Evolutionary conservation across 192 early-diverging fungal genomes (phyloP).

Genomic region (Diversispora eburnea): DNA sequence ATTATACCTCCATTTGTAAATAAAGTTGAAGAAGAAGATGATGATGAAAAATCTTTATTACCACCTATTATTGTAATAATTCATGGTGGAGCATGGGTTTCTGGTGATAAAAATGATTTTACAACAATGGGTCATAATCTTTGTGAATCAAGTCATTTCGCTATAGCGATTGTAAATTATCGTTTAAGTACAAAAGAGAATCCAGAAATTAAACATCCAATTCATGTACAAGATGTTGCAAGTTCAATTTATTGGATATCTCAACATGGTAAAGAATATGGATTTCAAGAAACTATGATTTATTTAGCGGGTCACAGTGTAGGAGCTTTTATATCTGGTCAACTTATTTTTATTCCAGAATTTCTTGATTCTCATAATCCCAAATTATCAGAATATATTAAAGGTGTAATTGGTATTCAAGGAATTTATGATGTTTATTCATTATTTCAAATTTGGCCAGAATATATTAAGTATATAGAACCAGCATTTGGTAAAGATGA

Average conservation of each 20-base stretch:
- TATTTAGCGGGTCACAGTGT: slow-evolving; percentile 73
- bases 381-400: slow-evolving; percentile 33
- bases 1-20: not conserved
- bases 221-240: slow-evolving; percentile 63
- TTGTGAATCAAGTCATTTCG: slow-evolving; percentile 39
- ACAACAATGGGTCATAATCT: slow-evolving; percentile 47
- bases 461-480: slow-evolving; percentile 68
- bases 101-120: slow-evolving; percentile 68
- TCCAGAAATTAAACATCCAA: slow-evolving; percentile 56
- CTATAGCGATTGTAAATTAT: slow-evolving; percentile 75
- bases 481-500: slow-evolving; percentile 60
- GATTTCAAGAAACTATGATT: slow-evolving; percentile 39
- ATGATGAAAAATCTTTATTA: not conserved
- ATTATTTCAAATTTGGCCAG: slow-evolving; percentile 59
- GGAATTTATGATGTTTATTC: slow-evolving; percentile 81
- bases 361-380: slow-evolving; percentile 29
- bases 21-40: not conserved
- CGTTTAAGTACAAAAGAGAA: slow-evolving; percentile 48
- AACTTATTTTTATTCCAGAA: slow-evolving; percentile 55
- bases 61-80: slow-evolving; percentile 55
- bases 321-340: slow-evolving; percentile 68
- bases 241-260: slow-evolving; percentile 52
- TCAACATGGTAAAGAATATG: slow-evolving; percentile 17
- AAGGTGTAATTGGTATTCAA: slow-evolving; percentile 69
- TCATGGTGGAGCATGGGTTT: slow-evolving; percentile 86